Evolutionary conservation across 139 green algal species (phyloP), one percentile per base, ranked within the genome.

Genomic region (Chlorella sp.): DNA sequence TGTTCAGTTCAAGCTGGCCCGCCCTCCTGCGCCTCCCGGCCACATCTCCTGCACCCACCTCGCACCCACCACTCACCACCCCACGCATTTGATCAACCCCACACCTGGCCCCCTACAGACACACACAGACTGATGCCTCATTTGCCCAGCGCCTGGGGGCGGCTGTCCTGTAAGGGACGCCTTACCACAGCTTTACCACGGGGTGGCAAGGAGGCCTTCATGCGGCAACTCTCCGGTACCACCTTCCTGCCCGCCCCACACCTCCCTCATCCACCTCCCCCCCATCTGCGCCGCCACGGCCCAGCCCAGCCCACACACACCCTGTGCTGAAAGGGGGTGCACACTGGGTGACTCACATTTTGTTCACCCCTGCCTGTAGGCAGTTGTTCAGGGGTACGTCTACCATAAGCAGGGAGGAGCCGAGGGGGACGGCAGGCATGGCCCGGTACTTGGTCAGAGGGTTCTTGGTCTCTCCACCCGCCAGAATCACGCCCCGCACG

Each of bases 371-470:
- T 36, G 93, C 87, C 15, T 86, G 84, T 30, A 96, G 92, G 91
- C 91, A 95, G 83, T 96, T 96, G 83, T 93, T 95, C 89, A 96
- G 93, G 11, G 94, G 89, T 7, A 95, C 73, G 64, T 96, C 94
- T 24, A 96, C 88, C 79, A 96, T 85, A 66, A 92, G 87, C 42
- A 91, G 86, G n/a, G 81, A 91, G 40, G 86, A 91, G 37, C 94
- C 94, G 30, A 96, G 86, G 39, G 93, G 89, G n/a, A 96, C 89
- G 32, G 94, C 91, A 5, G 94, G 93, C 91, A 95, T 94, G 0
- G 94, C 94, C 2, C 93, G 80, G 69, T 89, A 92, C 19, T 88
- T 76, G 7, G 94, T 93, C 81, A 96, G 79, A 32, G 94, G 93
- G 81, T 94, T 96, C 82, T 91, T 88, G 34, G 90, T 88, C 19